A percentile compares a stretch with the other conserved stretches of the same genome.
Evolutionary conservation across 345 rosid genomes (phyloP).

Genomic region (Heritiera fomes): DNA sequence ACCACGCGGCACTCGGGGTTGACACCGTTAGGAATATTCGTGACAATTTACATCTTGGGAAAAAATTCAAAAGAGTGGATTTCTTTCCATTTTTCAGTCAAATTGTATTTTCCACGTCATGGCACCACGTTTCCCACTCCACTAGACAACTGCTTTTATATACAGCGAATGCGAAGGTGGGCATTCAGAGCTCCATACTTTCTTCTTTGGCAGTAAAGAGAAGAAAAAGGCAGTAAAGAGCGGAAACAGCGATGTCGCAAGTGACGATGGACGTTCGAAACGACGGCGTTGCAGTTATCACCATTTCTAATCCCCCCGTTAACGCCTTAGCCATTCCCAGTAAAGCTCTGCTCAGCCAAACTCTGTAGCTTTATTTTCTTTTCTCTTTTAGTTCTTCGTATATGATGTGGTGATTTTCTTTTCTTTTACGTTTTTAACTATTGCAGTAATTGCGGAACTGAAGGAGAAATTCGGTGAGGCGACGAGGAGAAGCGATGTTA

Average conservation of each 20-base stretch:
- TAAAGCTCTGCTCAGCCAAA: constrained; percentile 23
- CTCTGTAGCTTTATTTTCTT: background rate
- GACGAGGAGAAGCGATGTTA: constrained; percentile 60
- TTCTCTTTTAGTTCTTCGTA: background rate
- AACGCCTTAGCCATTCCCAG: constrained; percentile 79
- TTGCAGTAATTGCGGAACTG: constrained; percentile 67
- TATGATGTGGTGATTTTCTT: background rate
- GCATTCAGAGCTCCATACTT: background rate
- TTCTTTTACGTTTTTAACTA: background rate
- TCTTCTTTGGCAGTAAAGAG: background rate
- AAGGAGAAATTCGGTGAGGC: constrained; percentile 72
- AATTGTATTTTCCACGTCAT: no score
- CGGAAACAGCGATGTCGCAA: constrained; percentile 49
- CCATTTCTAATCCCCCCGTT: constrained; percentile 91
- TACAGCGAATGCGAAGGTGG: no score
- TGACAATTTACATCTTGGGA: no score
- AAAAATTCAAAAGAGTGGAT: no score
- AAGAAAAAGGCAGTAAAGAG: no score
- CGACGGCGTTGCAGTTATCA: constrained; percentile 90
- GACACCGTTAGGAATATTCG: no score
- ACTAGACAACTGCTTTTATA: no score
- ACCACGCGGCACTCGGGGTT: no score
- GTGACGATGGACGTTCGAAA: constrained; percentile 74
- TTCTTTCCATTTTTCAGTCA: no score
- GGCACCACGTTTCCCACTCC: no score